Evolutionary conservation across 2,329 filamentous ascomycete genomes (phyloP), one percentile per base, ranked within the genome.

Genomic region (Endocalyx cinctus): DNA sequence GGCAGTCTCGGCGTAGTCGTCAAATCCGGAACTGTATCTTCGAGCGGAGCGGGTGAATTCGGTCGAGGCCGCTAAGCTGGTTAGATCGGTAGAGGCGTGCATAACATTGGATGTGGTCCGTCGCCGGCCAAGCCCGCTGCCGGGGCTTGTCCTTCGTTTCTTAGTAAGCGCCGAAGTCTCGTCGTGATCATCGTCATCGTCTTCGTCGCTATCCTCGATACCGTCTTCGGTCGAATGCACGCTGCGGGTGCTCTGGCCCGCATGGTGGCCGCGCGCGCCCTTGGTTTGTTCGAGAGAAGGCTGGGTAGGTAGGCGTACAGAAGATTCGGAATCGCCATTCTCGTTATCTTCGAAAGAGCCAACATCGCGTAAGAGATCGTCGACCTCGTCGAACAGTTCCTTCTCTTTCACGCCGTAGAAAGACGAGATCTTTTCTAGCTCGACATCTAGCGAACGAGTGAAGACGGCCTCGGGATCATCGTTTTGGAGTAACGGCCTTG

Each of bases 391-490:
- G 39, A 84, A 79, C 11, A 98, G 79, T 58, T 97, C 90, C 16
- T 78, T 70, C 62, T 98, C 89, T 61, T 98, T 98, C 41, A 87
- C 65, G 42, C 81, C 74, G 61, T 92, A 97, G 60, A 98, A 98
- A 1, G 83, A 84, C 51, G 79, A 84, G 41, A 98, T 87, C 69
- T 97, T 97, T 54, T 97, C 89, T 31, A 98, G 67, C 59, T 98
- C 92, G 26, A 84, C 75, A 52, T 94, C 87, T 13, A 98, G 74
- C 25, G 88, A 82, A 43, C 80, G 80, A 45, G 74, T 73, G 58
- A 98, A 98, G 38, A 89, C 74, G 25, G 77, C 73, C 57, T 97
- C 89, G 11, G 88, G 83, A 38, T 94, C 83, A 38, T 77, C 74
- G 35, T 72, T 70, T 39, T 72, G 68, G 38, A 98, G 82, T 25